phyloP scores from a whole-genome alignment of 805 yeast genomes.

The Maudiozyma saulgeensis region DNA sequence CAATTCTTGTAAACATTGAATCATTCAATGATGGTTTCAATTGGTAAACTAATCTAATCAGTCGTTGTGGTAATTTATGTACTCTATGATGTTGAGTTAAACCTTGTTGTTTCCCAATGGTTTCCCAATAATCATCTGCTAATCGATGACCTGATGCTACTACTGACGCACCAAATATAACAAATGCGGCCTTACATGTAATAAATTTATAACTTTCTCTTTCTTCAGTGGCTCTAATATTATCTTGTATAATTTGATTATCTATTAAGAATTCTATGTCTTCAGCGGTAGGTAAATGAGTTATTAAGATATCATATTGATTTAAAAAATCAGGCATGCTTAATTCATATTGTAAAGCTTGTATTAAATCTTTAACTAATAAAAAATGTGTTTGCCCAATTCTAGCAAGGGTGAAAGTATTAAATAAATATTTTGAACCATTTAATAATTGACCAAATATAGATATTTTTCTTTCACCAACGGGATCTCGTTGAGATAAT shows the following conservation, averaged over 20 bases:
- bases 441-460: slow-evolving; percentile 31
- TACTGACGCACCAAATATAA: slow-evolving; percentile 43
- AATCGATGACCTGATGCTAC: slow-evolving; percentile 40
- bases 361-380: slow-evolving; percentile 28
- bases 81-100: slow-evolving; percentile 39
- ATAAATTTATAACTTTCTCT: slow-evolving; percentile 14
- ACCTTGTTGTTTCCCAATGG: slow-evolving; percentile 33
- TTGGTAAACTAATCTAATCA: slow-evolving; percentile 6
- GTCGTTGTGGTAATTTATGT: slow-evolving; percentile 17
- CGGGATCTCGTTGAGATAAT: slow-evolving; percentile 28
- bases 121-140: slow-evolving; percentile 50
- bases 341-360: slow-evolving; percentile 33
- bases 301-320: slow-evolving; percentile 30
- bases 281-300: slow-evolving; percentile 29
- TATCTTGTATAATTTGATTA: slow-evolving; percentile 1
- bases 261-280: slow-evolving; percentile 32
- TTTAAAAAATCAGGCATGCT: slow-evolving; percentile 36
- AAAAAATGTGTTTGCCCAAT: slow-evolving; percentile 32
- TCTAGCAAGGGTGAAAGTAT: slow-evolving; percentile 34
- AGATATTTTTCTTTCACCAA: slow-evolving; percentile 38
- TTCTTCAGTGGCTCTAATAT: slow-evolving; percentile 4
- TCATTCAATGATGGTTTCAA: slow-evolving; percentile 11
- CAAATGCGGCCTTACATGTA: slow-evolving; percentile 37
- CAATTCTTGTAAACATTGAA: not conserved
- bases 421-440: slow-evolving; percentile 33